phyloP scores from a whole-genome alignment of 805 yeast genomes.

The Starmerella asiatica region DNA sequence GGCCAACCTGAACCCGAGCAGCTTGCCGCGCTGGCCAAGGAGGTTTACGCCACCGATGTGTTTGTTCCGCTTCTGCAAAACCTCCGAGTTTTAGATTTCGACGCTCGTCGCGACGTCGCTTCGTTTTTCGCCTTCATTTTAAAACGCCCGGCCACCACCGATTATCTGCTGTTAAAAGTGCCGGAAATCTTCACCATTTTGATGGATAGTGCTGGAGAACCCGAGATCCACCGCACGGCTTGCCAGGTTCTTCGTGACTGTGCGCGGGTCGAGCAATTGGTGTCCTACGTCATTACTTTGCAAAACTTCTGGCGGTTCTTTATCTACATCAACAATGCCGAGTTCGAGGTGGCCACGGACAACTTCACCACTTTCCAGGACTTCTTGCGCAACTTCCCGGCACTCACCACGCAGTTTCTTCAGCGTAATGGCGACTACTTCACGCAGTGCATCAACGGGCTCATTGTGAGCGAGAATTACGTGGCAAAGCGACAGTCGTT shows the following conservation, averaged over 20 bases:
- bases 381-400: constrained; percentile 54
- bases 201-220: constrained; percentile 57
- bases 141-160: constrained; percentile 78
- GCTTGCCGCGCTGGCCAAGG: constrained; percentile 63
- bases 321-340: constrained; percentile 56
- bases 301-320: constrained; percentile 71
- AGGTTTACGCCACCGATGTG: constrained; percentile 59
- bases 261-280: constrained; percentile 59
- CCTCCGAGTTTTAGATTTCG: constrained; percentile 66
- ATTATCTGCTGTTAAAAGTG: constrained; percentile 47
- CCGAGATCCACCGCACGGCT: constrained; percentile 57
- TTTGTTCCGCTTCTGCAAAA: constrained; percentile 47
- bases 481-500: constrained; percentile 88
- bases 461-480: constrained; percentile 67
- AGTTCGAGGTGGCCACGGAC: constrained; percentile 85
- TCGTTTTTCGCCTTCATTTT: constrained; percentile 60
- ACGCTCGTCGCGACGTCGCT: constrained; percentile 72
- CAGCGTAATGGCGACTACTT: constrained; percentile 43
- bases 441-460: constrained; percentile 46
- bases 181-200: constrained; percentile 53
- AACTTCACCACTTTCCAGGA: constrained; percentile 67
- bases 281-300: constrained; percentile 45
- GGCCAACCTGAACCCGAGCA: constrained; percentile 45
- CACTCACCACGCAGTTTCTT: constrained; percentile 58
- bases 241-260: constrained; percentile 79